Conservation (phyloP, 148 eudicot genomes). For the Dysphania ambrosioides region DNA sequence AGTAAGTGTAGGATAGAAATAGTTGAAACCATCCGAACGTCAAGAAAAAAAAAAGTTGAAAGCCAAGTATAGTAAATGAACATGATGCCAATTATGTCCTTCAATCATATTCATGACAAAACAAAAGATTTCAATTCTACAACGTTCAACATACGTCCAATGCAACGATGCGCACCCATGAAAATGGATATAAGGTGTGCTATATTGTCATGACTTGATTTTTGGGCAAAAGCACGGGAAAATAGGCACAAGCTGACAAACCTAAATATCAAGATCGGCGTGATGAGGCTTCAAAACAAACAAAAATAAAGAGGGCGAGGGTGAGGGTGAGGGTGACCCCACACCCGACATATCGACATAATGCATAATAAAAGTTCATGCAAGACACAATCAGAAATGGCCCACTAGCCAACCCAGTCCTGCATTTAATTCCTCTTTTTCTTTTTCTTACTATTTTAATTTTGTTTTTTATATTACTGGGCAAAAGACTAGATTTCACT, state of each 20-base stretch:
- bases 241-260: constrained; percentile 40
- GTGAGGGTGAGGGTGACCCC: constrained; percentile 25
- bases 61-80: background rate
- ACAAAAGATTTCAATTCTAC: background rate
- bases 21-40: no score
- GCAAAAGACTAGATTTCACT: constrained; percentile 30
- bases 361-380: constrained; percentile 39
- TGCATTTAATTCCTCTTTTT: constrained; percentile 32
- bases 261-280: constrained; percentile 37
- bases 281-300: constrained; percentile 42
- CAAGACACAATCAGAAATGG: constrained; percentile 48
- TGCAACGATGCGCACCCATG: constrained; percentile 15
- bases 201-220: background rate
- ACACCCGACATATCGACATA: constrained; percentile 53
- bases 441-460: constrained; percentile 11
- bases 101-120: constrained; percentile 10
- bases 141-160: constrained; percentile 9
- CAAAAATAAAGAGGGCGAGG: constrained; percentile 9
- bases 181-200: background rate
- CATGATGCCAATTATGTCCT: background rate
- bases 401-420: constrained; percentile 40
- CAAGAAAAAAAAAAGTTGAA: no score
- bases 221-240: constrained; percentile 26
- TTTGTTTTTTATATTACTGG: background rate
- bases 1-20: background rate